phyloP scores from a whole-genome alignment of 2,329 filamentous ascomycete genomes.

The Cladobotryum protrusum region DNA sequence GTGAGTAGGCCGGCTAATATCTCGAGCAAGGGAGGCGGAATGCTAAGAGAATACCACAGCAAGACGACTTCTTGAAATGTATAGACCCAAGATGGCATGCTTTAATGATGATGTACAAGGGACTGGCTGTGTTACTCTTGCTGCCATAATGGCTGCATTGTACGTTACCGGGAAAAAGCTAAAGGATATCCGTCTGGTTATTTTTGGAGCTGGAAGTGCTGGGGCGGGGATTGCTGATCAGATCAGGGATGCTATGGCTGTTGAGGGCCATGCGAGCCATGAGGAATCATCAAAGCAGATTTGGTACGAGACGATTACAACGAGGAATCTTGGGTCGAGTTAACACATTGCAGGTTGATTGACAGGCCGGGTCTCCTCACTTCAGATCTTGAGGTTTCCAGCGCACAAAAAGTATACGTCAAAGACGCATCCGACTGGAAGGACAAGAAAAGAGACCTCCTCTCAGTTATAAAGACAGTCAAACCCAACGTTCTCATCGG shows the following conservation, averaged over 20 bases:
- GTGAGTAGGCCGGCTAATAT: slow-evolving; percentile 27
- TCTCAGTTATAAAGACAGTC: slow-evolving; percentile 61
- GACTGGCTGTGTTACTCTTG: slow-evolving; percentile 80
- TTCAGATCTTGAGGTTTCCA: slow-evolving; percentile 54
- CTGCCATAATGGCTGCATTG: slow-evolving; percentile 70
- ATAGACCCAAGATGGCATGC: slow-evolving; percentile 66
- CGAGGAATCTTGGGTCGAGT: background rate
- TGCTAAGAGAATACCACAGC: slow-evolving; percentile 34
- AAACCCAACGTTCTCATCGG: slow-evolving; percentile 79
- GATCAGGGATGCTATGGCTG: slow-evolving; percentile 69
- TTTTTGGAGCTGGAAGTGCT: slow-evolving; percentile 77
- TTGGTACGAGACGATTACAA: slow-evolving; percentile 45
- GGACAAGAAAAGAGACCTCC: slow-evolving; percentile 49
- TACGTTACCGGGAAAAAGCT: slow-evolving; percentile 63
- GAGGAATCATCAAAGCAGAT: slow-evolving; percentile 76
- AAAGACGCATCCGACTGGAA: slow-evolving; percentile 60
- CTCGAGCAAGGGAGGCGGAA: background rate
- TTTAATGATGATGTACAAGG: slow-evolving; percentile 93
- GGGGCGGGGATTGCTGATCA: slow-evolving; percentile 84
- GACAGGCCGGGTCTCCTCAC: slow-evolving; percentile 76
- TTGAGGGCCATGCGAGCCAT: slow-evolving; percentile 58
- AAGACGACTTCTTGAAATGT: slow-evolving; percentile 67
- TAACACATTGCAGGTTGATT: slow-evolving; percentile 53
- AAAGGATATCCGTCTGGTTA: slow-evolving; percentile 61
- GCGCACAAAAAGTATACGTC: slow-evolving; percentile 62